Percentiles rank a stretch among this genome's conserved stretches.
Evolutionary conservation across 1,284 basidiomycete genomes (phyloP).

Genomic region (Tilletia walkeri): DNA sequence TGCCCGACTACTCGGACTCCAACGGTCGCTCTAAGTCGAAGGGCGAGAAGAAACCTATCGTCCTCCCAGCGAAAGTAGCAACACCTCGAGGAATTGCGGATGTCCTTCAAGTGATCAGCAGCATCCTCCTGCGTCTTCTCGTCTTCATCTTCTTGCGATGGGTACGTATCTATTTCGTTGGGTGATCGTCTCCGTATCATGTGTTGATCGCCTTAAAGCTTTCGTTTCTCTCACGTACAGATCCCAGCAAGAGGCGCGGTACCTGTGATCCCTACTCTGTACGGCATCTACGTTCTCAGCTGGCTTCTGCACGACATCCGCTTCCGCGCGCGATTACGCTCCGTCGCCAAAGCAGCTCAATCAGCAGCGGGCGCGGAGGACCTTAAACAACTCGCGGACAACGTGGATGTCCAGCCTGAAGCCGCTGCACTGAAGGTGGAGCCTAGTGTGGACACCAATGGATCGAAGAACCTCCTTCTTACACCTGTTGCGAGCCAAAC

Average conservation of each 20-base stretch:
- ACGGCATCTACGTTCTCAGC: slow-evolving; percentile 32
- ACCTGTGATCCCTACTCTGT: slow-evolving; percentile 31
- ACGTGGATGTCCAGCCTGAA: slow-evolving; percentile 32
- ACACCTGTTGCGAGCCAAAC: slow-evolving; percentile 25
- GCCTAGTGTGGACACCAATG: not conserved
- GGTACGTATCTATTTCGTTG: slow-evolving; percentile 29
- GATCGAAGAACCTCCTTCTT: slow-evolving; percentile 21
- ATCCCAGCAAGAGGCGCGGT: not conserved
- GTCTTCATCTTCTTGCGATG: slow-evolving; percentile 48
- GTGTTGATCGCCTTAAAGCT: not conserved
- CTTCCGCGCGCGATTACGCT: slow-evolving; percentile 18
- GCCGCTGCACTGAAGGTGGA: not conserved
- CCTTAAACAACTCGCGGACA: slow-evolving; percentile 35
- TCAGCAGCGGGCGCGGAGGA: slow-evolving; percentile 23
- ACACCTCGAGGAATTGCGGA: slow-evolving; percentile 28
- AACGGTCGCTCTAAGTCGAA: not conserved
- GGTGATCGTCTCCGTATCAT: not conserved
- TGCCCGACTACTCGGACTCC: slow-evolving; percentile 10
- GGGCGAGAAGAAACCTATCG: not conserved
- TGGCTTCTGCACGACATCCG: slow-evolving; percentile 34
- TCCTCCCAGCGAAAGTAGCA: not conserved
- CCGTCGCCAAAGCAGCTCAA: not conserved
- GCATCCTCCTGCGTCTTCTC: slow-evolving; percentile 41
- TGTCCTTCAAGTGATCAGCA: slow-evolving; percentile 32
- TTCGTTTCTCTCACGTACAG: not conserved